Base-by-base conservation (phyloP, 2,329 filamentous ascomycete species). In the Sclerotinia subarctica region DNA sequence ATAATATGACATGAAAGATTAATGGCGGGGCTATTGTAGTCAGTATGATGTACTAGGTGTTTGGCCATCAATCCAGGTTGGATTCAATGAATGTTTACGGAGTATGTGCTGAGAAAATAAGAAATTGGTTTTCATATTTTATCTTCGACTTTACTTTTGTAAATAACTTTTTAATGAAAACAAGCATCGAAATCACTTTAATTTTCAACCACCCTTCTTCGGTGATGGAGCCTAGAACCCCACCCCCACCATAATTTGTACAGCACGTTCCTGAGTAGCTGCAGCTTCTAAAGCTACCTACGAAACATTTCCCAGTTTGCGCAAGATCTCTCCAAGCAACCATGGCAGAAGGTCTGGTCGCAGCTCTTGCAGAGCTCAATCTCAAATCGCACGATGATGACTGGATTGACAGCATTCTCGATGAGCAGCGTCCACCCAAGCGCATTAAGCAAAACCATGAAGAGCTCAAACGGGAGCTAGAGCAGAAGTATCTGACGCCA, bases 401-500 rank as follows among this genome's bases (percentile, higher is more conserved):
- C 70, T 82, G 78, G 76, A 86, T 90, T 71, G 88, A 90, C 76
- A 80, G 85, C 69, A 81, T 90, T 66, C 81, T 90, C 67, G 83
- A 86, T 72, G 78, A 84, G 72, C 79, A 80, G 69, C 80, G 81
- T 64, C 83, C 83, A 59, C 81, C 80, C 65, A 85, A 86, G 78
- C 80, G 82, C 17, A 70, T 75, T 5, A 77, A 77, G 72, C 85
- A 83, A 78, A 83, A 84, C 79, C 83, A 84, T 51, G 82, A 87
- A n/a, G 84, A 84, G 44, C 81, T 94, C 69, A 92, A 92, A 79
- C 81, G 82, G 57, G 84, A 88, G 70, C 84, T 98, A 6, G 93
- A 96, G 79, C 76, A 84, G 66, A 88, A 91, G 58, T 95, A 94
- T 75, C 82, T 99, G 35, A 88, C 87, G 2, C 94, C 95, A 0